Evolutionary conservation across 148 eudicot species (phyloP).

Genomic region (Nepenthes gracilis): DNA sequence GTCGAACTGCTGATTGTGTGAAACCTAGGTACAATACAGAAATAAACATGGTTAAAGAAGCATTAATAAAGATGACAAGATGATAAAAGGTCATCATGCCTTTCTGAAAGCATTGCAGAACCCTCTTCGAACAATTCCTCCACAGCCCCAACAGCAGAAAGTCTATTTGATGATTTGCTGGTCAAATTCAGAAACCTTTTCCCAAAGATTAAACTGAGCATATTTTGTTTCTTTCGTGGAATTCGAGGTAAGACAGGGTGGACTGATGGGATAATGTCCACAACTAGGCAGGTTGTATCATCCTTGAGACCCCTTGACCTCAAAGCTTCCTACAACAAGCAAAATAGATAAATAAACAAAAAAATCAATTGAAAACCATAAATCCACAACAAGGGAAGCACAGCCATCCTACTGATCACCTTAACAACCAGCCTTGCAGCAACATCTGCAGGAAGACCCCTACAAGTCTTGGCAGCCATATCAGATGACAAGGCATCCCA

Average conservation of each 20-base stretch:
- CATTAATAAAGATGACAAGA: background rate
- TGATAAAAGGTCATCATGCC: conserved; percentile 24
- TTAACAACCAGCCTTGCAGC: conserved; percentile 97
- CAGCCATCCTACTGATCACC: conserved; percentile 25
- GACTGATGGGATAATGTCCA: conserved; percentile 87
- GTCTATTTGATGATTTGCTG: conserved; percentile 50
- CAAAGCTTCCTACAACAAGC: conserved; percentile 66
- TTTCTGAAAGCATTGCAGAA: conserved; percentile 95
- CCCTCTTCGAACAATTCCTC: conserved; percentile 99
- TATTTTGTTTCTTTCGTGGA: conserved; percentile 50
- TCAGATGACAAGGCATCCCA: conserved; percentile 95
- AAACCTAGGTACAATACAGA: too few relatives aligned
- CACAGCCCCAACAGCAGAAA: conserved; percentile 84
- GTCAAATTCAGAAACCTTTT: conserved; percentile 42
- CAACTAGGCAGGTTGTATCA: conserved; percentile 97
- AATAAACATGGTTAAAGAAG: background rate
- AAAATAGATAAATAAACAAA: conserved; percentile 1
- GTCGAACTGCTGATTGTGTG: too few relatives aligned
- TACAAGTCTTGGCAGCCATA: conserved; percentile 76
- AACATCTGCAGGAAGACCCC: conserved; percentile 93
- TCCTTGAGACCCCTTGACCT: conserved; percentile 94
- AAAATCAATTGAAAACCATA: background rate
- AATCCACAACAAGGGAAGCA: background rate
- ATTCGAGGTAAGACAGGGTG: conserved; percentile 47
- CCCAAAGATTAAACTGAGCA: conserved; percentile 53